Evolutionary conservation across 257 asterid species (phyloP).

Genomic region (Nicotiana benthamiana): DNA sequence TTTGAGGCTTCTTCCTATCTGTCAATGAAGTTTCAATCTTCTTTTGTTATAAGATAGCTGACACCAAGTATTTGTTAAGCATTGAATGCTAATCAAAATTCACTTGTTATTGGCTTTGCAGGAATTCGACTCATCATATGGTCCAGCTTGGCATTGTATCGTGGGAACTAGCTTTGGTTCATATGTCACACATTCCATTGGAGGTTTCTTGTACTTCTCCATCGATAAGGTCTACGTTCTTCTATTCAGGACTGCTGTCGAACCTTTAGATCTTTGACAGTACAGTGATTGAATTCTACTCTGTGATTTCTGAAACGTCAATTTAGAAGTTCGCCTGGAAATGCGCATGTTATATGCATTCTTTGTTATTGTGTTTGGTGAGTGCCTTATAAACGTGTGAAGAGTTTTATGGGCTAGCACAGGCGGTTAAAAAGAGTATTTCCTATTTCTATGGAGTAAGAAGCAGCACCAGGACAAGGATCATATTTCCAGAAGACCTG

Average conservation of each 20-base stretch:
- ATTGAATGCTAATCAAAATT: neutral
- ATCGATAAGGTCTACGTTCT: conserved; percentile 72
- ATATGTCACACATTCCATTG: conserved; percentile 71
- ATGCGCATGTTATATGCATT: too few species aligned
- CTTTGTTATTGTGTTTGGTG: neutral
- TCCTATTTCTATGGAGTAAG: neutral
- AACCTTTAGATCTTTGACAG: conserved; percentile 47
- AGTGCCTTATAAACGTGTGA: too few species aligned
- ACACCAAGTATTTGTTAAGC: neutral
- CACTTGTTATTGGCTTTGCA: conserved; percentile 11
- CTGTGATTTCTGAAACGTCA: conserved; percentile 7
- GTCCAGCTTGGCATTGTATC: conserved; percentile 94
- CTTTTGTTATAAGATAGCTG: neutral
- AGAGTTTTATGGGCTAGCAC: too few species aligned
- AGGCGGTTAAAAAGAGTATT: too few species aligned
- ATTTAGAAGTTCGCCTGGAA: neutral
- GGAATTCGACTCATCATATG: conserved; percentile 75
- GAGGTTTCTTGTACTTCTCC: conserved; percentile 87
- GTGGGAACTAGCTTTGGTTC: conserved; percentile 88
- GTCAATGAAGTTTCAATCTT: neutral
- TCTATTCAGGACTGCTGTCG: conserved; percentile 76
- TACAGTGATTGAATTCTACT: neutral
- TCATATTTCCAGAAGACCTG: too few species aligned
- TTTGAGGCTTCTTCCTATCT: neutral
- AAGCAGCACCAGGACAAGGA: neutral